phyloP scores from a whole-genome alignment of 1,139 yeast genomes.

The Kurtzmaniella quercitrusa region DNA sequence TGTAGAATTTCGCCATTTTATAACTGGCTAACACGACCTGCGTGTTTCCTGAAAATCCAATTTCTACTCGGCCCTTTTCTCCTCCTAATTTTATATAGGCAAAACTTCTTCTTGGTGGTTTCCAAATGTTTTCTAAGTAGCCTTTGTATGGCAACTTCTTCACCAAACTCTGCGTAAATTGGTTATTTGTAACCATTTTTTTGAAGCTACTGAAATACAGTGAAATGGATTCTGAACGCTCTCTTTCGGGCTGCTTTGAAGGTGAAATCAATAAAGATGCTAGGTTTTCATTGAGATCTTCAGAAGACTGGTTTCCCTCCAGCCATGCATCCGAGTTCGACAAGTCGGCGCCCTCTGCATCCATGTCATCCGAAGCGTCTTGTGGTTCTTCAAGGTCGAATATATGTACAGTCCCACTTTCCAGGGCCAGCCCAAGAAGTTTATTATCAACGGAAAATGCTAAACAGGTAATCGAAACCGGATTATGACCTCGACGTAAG shows the following conservation, averaged over 20 bases:
- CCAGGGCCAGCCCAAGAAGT: conserved; percentile 63
- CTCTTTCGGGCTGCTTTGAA: conserved; percentile 9
- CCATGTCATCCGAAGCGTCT: conserved; percentile 3
- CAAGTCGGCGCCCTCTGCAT: not conserved
- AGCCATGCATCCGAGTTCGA: not conserved
- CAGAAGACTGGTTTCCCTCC: conserved; percentile 19
- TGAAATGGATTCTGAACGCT: not conserved
- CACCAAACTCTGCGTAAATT: conserved; percentile 36
- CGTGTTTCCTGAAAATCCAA: conserved; percentile 33
- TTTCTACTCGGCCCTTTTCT: conserved; percentile 24
- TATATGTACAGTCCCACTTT: conserved; percentile 66
- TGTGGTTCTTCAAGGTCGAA: conserved; percentile 33
- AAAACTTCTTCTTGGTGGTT: conserved; percentile 43
- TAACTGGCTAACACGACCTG: conserved; percentile 38
- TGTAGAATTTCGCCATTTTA: conserved; percentile 37
- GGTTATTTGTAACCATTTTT: conserved; percentile 24
- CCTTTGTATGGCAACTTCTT: conserved; percentile 41
- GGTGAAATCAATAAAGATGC: conserved; percentile 36
- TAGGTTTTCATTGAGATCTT: conserved; percentile 41
- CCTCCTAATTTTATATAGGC: conserved; percentile 40
- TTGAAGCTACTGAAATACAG: conserved; percentile 8
- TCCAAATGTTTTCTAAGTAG: conserved; percentile 42
- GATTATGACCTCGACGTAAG: conserved; percentile 67
- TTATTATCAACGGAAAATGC: conserved; percentile 49
- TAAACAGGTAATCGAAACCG: conserved; percentile 52